phyloP scores from a whole-genome alignment of 2,329 filamentous ascomycete genomes.

The Penicillium sp. region DNA sequence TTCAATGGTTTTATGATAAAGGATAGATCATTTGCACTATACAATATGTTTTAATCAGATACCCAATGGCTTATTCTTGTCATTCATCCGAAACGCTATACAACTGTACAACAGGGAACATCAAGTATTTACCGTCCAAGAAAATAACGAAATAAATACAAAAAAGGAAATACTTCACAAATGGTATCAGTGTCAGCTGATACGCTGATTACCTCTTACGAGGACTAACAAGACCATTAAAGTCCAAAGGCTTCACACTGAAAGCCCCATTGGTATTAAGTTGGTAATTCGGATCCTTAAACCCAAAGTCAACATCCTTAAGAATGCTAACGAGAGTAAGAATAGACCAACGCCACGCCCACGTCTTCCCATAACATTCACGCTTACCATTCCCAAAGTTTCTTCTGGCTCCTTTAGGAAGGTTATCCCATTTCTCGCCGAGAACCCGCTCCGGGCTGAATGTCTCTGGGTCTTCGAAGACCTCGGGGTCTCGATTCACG shows the following conservation, averaged over 20 bases:
- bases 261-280: conserved; percentile 47
- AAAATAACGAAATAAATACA: neutral
- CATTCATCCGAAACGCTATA: neutral
- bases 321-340: conserved; percentile 62
- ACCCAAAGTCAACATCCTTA: conserved; percentile 62
- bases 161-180: neutral
- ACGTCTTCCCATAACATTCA: conserved; percentile 68
- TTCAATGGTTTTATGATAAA: neutral
- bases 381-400: conserved; percentile 71
- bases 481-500: conserved; percentile 62
- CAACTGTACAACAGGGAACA: neutral
- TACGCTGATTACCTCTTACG: neutral
- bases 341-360: conserved; percentile 72
- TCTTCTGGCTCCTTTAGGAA: conserved; percentile 65
- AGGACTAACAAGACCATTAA: conserved; percentile 10
- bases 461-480: conserved; percentile 63
- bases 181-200: neutral
- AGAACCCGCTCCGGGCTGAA: conserved; percentile 73
- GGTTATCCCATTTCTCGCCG: conserved; percentile 64
- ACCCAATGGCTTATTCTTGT: neutral
- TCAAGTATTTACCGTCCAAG: neutral
- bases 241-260: conserved; percentile 11
- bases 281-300: conserved; percentile 55
- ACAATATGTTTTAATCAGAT: neutral
- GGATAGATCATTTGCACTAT: neutral